Conservation (phyloP, 176 grass and related monocot species). For the Triticum aestivum region IWGSC_CS_RefSeq_v2.1 NC_057804.1:142741643-142742142, state of each 20-base stretch:
- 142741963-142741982: not conserved
- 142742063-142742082: not conserved
- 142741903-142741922: conserved; percentile 22
- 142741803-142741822: conserved; percentile 16
- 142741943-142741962: not conserved
- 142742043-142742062: not conserved
- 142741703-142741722: conserved; percentile 15
- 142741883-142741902: not conserved
- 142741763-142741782: conserved; percentile 15
- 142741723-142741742: not conserved
- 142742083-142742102: not conserved
- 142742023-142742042: conserved; percentile 10
- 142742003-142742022: conserved; percentile 15
- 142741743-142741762: conserved; percentile 18
- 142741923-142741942: not conserved
- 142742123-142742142: not conserved
- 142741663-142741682: not conserved
- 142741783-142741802: not conserved
- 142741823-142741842: conserved; percentile 25
- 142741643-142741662: not conserved
- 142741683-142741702: conserved; percentile 8
- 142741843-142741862: not conserved
- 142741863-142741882: not conserved
- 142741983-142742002: not conserved
- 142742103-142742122: not conserved